Evolutionary conservation across 495 filamentous ascomycete genomes (phyloP).

Genomic region (Penicillium taxi): DNA sequence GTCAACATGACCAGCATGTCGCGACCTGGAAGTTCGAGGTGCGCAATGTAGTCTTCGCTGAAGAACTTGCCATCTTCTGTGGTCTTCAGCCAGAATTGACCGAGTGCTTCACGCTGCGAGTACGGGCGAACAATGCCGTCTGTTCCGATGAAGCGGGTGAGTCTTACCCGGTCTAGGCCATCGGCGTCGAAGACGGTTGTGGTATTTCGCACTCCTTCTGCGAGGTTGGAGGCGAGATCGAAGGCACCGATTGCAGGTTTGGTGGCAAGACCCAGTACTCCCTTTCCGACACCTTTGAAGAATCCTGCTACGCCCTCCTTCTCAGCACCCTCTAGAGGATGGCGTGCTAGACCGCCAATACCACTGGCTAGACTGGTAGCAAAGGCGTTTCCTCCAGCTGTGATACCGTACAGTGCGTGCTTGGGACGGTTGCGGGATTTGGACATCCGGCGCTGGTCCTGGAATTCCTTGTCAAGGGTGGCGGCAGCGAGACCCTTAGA

Average conservation of each 20-base stretch:
- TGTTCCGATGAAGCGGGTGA: constrained; percentile 81
- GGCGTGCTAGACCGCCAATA: constrained; percentile 83
- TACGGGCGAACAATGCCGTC: constrained; percentile 95
- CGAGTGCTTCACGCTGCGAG: constrained; percentile 89
- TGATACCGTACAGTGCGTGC: constrained; percentile 93
- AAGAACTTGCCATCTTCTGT: constrained; percentile 95
- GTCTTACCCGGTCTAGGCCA: constrained; percentile 85
- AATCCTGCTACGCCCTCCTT: constrained; percentile 90
- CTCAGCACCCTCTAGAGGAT: constrained; percentile 92
- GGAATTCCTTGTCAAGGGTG: constrained; percentile 96
- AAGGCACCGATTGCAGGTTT: constrained; percentile 97
- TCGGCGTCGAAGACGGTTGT: constrained; percentile 95
- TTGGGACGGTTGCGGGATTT: constrained; percentile 90
- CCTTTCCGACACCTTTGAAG: constrained; percentile 96
- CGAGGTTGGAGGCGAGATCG: constrained; percentile 91
- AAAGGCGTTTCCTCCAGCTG: constrained; percentile 90
- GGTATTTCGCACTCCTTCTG: constrained; percentile 95
- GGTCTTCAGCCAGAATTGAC: constrained; percentile 98
- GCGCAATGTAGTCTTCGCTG: constrained; percentile 93
- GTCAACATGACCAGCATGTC: constrained; percentile 96
- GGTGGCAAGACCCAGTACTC: constrained; percentile 81
- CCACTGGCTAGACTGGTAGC: constrained; percentile 86
- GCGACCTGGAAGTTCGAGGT: constrained; percentile 80
- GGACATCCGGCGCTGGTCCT: constrained; percentile 89
- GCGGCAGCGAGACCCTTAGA: constrained; percentile 92